Conservation (phyloP, 495 filamentous ascomycete species). For the Beverwykella pulmonaria region DNA sequence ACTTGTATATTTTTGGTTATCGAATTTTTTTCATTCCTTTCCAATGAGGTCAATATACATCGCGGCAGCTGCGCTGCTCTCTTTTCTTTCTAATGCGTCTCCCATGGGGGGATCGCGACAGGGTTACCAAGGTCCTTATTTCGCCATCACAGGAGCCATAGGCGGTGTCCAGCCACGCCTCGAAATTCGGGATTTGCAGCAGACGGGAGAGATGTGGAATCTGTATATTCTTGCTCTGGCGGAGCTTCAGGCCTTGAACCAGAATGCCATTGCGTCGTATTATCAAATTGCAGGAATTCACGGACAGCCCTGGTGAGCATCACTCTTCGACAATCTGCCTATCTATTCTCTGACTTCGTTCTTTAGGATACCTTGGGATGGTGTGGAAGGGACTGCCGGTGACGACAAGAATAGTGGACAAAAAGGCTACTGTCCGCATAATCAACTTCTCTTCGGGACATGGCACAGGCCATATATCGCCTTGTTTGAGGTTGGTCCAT, state of each 20-base stretch:
- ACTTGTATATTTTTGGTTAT: background rate
- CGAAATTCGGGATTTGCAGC: slow-evolving; percentile 41
- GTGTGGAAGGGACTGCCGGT: slow-evolving; percentile 9
- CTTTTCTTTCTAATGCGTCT: slow-evolving; percentile 3
- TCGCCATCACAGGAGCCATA: slow-evolving; percentile 37
- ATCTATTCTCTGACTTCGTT: background rate
- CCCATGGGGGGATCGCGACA: slow-evolving; percentile 6
- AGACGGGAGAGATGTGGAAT: slow-evolving; percentile 45
- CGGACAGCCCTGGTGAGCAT: slow-evolving; percentile 28
- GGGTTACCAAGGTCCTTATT: slow-evolving; percentile 29
- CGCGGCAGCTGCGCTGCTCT: slow-evolving; percentile 16
- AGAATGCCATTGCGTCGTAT: slow-evolving; percentile 36
- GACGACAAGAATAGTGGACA: slow-evolving; percentile 2
- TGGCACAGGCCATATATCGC: slow-evolving; percentile 32
- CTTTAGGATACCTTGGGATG: slow-evolving; percentile 23
- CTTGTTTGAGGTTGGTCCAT: slow-evolving; percentile 23
- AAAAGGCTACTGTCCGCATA: slow-evolving; percentile 29
- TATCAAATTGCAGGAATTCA: slow-evolving; percentile 43
- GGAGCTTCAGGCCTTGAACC: slow-evolving; percentile 36
- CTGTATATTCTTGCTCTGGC: slow-evolving; percentile 41
- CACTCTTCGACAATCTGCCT: slow-evolving; percentile 45
- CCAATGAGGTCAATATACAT: slow-evolving; percentile 13
- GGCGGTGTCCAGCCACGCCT: slow-evolving; percentile 39
- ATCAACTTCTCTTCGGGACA: slow-evolving; percentile 18
- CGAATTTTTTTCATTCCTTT: background rate